Conservation (phyloP, 306 rosid genomes). For the Fagus sylvatica region DNA sequence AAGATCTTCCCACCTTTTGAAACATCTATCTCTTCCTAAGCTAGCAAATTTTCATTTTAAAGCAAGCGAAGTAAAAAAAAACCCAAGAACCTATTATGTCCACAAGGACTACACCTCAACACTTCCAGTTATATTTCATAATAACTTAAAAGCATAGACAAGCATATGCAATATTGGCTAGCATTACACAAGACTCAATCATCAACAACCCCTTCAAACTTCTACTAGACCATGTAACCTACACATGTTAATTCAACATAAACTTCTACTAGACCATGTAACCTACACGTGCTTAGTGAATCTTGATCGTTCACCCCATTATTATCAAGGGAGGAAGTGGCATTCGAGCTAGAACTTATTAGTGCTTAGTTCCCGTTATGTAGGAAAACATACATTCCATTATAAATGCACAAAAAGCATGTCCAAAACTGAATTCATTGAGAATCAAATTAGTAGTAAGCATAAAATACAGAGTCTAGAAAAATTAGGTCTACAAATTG, state of each 20-base stretch:
- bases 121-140: background rate
- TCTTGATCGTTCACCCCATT: too few species aligned
- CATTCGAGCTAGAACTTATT: too few species aligned
- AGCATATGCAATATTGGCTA: background rate
- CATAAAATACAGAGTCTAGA: background rate
- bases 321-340: too few species aligned
- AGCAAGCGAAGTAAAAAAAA: background rate
- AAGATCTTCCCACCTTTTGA: background rate
- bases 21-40: background rate
- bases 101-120: background rate
- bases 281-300: too few species aligned
- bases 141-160: background rate
- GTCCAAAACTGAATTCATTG: background rate
- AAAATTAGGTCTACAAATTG: slow-evolving; percentile 5
- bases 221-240: background rate
- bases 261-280: background rate
- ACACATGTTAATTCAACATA: background rate
- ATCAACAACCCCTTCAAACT: background rate
- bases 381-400: too few species aligned
- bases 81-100: background rate
- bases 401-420: too few species aligned
- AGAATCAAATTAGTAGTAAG: too few species aligned
- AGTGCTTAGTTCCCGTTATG: too few species aligned
- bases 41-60: background rate
- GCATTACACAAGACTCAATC: background rate